Evolutionary conservation across 306 rosid genomes (phyloP).

Genomic region (Fragaria iinumae): DNA sequence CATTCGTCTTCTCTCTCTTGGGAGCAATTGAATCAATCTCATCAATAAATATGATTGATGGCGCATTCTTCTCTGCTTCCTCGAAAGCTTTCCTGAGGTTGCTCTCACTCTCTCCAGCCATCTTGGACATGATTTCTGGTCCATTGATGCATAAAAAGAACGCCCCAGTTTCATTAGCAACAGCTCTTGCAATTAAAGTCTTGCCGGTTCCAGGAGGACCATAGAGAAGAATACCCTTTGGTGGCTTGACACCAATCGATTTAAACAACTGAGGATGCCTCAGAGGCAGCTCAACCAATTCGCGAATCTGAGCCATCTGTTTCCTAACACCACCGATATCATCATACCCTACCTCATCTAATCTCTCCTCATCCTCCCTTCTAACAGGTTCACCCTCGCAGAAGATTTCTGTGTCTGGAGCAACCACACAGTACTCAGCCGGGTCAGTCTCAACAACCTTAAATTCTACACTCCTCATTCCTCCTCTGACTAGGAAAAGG

Average conservation of each 20-base stretch:
- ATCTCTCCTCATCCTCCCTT: constrained; percentile 25
- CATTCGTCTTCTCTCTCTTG: constrained; percentile 18
- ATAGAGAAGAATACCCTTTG: constrained; percentile 39
- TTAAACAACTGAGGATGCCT: constrained; percentile 29
- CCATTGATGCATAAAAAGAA: constrained; percentile 23
- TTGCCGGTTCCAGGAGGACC: constrained; percentile 47
- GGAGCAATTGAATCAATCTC: constrained; percentile 27
- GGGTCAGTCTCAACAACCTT: constrained; percentile 30
- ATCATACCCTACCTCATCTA: constrained; percentile 28
- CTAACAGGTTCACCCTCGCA: constrained; percentile 24
- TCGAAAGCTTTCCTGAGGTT: constrained; percentile 25
- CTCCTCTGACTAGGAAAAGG: constrained; percentile 26
- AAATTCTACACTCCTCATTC: constrained; percentile 30
- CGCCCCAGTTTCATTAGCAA: constrained; percentile 35
- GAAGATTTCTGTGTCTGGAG: constrained; percentile 26
- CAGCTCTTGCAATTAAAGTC: constrained; percentile 37
- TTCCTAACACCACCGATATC: constrained; percentile 24
- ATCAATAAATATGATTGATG: constrained; percentile 21
- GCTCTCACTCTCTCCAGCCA: constrained; percentile 25
- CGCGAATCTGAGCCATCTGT: constrained; percentile 26
- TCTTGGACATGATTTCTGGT: constrained; percentile 21
- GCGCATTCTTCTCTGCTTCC: constrained; percentile 24
- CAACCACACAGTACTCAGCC: constrained; percentile 24
- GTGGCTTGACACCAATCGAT: constrained; percentile 26
- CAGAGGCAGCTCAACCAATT: constrained; percentile 24